These are phyloP conservation scores for Penicillium sclerotiorum DNA, from an alignment of 2,329 filamentous ascomycete species.

Conservation along the genomic window DNA sequence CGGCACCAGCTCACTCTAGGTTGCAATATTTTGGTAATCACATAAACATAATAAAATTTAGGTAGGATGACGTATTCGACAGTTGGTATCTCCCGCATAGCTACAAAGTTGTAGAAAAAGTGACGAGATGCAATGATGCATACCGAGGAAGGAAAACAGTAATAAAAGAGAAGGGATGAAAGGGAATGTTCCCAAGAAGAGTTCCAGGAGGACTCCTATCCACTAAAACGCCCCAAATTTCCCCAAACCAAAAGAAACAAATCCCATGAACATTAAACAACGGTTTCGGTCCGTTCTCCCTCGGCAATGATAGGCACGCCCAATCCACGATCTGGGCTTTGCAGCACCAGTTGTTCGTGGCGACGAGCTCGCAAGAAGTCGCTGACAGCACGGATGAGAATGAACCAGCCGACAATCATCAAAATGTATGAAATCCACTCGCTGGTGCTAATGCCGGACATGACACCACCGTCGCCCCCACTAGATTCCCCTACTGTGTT, in stretches of 20 bases:
- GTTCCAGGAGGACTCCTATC: conserved; percentile 13
- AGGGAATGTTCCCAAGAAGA: background rate
- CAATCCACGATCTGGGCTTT: conserved; percentile 87
- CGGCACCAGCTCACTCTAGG: no score
- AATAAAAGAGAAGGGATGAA: conserved; percentile 1
- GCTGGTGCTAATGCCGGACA: conserved; percentile 66
- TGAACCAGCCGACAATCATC: conserved; percentile 98
- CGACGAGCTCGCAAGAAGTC: conserved; percentile 85
- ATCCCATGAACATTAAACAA: conserved; percentile 58
- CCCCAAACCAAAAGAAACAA: conserved; percentile 19
- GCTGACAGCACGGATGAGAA: conserved; percentile 88
- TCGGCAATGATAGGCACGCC: conserved; percentile 83
- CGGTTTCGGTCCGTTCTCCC: conserved; percentile 76
- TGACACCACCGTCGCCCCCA: conserved; percentile 37
- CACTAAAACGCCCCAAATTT: conserved; percentile 18
- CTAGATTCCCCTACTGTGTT: conserved; percentile 60
- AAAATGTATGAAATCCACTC: conserved; percentile 91
- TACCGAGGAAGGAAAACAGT: conserved; percentile 2
- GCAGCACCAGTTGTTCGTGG: conserved; percentile 90
- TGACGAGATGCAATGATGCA: conserved; percentile 10
- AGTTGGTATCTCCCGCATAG: conserved; percentile 29
- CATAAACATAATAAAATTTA: background rate
- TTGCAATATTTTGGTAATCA: no score
- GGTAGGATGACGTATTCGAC: conserved; percentile 15
- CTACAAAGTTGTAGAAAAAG: conserved; percentile 19